Base-by-base conservation (phyloP, 2,329 filamentous ascomycete genomes). In the Aspergillus sp. region DNA sequence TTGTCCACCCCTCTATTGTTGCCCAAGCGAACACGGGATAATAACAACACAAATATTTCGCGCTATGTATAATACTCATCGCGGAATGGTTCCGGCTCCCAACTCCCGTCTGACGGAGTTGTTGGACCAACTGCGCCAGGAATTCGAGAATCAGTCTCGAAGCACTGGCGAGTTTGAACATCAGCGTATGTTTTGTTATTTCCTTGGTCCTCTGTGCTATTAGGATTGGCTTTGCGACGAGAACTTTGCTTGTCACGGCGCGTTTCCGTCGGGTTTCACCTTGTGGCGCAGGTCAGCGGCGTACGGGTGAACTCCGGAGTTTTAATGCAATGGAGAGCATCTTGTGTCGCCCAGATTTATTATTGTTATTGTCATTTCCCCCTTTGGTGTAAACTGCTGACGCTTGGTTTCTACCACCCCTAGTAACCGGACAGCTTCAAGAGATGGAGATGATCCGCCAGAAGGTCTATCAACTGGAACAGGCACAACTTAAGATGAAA, bases 361-460 rank as follows among this genome's bases (percentile, higher is more conserved):
- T 30, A 30, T 10, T 11, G 10, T 13, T 36, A 15, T 36, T 36
- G 30, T 11, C 10, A 32, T 36, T 13, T 11, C 11, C 32, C 10
- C 10, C 32, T 7, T 5, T 27, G 21, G 11, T 48, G 56, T 38
- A 21, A 30, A 50, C 44, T 19, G 53, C 62, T 64, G 39, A 64
- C 54, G 27, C 66, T 67, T 64, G 61, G 61, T 58, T 59, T 36
- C 32, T 36, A 36, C 32, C 11, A 11, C 5, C 32, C 70, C 67
- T 76, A 97, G 95, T 98, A 73, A 88, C 91, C 60, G 86, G 88
- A 53, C 95, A 99, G 76, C 89, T 97, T 66, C 89, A 94, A 72
- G 95, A 99, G 80, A 95, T 98, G 85, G 91, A 96, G 75, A 86
- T 96, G 72, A 92, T 99, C 53, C 86, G 93, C 64, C 90, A 93